phyloP scores from a whole-genome alignment of 2,329 filamentous ascomycete genomes.

The Geoglossum cookeanum region DNA sequence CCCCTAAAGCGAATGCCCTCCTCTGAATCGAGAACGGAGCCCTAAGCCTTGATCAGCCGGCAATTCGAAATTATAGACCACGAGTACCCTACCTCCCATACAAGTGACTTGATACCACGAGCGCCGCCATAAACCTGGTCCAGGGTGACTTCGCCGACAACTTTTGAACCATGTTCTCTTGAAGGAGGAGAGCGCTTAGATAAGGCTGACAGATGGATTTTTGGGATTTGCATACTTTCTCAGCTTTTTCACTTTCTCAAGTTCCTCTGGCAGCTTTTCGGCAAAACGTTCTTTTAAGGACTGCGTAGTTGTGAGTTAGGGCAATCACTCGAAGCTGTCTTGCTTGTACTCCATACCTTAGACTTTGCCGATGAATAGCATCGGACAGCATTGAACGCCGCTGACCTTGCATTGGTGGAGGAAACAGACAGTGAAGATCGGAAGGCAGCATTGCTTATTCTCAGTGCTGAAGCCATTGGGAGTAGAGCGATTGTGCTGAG shows the following conservation, averaged over 20 bases:
- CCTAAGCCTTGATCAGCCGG: conserved; percentile 20
- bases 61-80: not conserved
- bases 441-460: conserved; percentile 64
- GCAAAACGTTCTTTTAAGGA: conserved; percentile 97
- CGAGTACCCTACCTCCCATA: conserved; percentile 56
- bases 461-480: conserved; percentile 68
- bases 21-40: conserved; percentile 92
- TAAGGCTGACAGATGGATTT: not conserved
- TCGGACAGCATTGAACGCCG: conserved; percentile 65
- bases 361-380: conserved; percentile 81
- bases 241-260: conserved; percentile 98
- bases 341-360: conserved; percentile 38
- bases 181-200: conserved; percentile 8
- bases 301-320: conserved; percentile 28
- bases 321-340: not conserved
- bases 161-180: conserved; percentile 87
- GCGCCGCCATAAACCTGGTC: conserved; percentile 99
- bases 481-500: conserved; percentile 2
- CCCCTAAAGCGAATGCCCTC: conserved; percentile 99
- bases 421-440: conserved; percentile 53
- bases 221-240: conserved; percentile 54
- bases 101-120: conserved; percentile 93
- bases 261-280: conserved; percentile 84
- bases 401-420: conserved; percentile 46
- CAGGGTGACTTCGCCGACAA: conserved; percentile 92